Conservation (phyloP, 202 grass and related monocot species). For the Panicum virgatum region DNA sequence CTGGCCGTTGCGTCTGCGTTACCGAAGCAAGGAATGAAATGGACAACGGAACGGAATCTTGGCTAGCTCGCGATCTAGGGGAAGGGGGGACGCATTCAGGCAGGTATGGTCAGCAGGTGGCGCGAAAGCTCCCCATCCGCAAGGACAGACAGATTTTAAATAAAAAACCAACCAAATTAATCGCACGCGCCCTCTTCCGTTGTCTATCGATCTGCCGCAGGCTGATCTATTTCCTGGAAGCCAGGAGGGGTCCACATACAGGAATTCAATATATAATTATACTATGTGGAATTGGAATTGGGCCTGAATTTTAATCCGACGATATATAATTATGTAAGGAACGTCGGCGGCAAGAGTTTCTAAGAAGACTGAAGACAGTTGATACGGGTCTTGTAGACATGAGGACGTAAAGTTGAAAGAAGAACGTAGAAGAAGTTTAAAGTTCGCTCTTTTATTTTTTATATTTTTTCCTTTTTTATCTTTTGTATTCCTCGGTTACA, state of each 20-base stretch:
- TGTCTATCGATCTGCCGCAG: background rate
- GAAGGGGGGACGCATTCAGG: background rate
- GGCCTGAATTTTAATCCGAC: background rate
- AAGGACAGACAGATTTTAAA: background rate
- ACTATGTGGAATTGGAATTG: background rate
- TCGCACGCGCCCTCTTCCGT: background rate
- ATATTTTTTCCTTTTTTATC: too few relatives aligned
- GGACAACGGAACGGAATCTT: constrained; percentile 5
- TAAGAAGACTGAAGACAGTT: too few relatives aligned
- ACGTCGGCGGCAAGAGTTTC: too few relatives aligned
- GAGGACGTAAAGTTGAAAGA: too few relatives aligned
- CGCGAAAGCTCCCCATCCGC: background rate
- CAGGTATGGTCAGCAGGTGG: constrained; percentile 7
- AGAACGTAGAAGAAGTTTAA: too few relatives aligned
- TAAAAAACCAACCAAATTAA: background rate
- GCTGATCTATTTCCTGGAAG: constrained; percentile 4
- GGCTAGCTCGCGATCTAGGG: background rate
- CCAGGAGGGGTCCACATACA: background rate
- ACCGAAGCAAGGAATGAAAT: background rate
- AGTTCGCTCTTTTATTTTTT: too few relatives aligned
- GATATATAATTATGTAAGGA: too few relatives aligned
- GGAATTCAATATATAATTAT: background rate
- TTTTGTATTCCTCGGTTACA: too few relatives aligned
- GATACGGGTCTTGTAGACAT: too few relatives aligned
- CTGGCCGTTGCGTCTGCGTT: too few relatives aligned